Evolutionary conservation across 306 rosid species (phyloP).

Genomic region (Prunus kanzakura): DNA sequence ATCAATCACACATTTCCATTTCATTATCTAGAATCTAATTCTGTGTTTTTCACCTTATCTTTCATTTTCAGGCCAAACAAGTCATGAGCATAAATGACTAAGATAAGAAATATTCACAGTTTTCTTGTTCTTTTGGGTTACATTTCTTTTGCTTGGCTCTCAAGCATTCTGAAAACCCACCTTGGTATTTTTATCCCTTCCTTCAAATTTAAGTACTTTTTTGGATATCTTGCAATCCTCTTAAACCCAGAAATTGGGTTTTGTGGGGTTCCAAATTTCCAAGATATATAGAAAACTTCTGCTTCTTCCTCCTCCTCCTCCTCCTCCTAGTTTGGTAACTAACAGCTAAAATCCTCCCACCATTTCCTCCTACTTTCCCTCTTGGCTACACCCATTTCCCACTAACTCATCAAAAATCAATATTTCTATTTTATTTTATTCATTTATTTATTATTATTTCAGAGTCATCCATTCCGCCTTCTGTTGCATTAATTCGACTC

Average conservation of each 20-base stretch:
- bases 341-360: neutral
- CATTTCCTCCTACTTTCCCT: constrained; percentile 9
- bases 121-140: neutral
- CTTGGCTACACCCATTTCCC: neutral
- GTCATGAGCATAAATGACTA: too few species aligned
- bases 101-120: too few species aligned
- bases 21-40: too few species aligned
- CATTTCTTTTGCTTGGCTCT: neutral
- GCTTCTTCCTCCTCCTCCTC: neutral
- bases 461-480: too few species aligned
- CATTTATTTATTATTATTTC: neutral
- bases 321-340: neutral
- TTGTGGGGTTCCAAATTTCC: neutral
- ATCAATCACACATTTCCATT: too few species aligned
- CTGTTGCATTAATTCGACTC: neutral
- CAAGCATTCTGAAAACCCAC: constrained; percentile 8
- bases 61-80: too few species aligned
- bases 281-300: neutral
- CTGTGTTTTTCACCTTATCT: too few species aligned
- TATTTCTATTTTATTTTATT: constrained; percentile 7
- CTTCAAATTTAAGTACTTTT: constrained; percentile 12
- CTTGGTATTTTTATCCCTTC: neutral
- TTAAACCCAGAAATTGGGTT: neutral
- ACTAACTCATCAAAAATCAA: constrained; percentile 1
- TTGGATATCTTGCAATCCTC: constrained; percentile 25